These are phyloP conservation scores for Metschnikowia vanudenii DNA, from an alignment of 805 yeast genomes.

Conservation along the genomic window DNA sequence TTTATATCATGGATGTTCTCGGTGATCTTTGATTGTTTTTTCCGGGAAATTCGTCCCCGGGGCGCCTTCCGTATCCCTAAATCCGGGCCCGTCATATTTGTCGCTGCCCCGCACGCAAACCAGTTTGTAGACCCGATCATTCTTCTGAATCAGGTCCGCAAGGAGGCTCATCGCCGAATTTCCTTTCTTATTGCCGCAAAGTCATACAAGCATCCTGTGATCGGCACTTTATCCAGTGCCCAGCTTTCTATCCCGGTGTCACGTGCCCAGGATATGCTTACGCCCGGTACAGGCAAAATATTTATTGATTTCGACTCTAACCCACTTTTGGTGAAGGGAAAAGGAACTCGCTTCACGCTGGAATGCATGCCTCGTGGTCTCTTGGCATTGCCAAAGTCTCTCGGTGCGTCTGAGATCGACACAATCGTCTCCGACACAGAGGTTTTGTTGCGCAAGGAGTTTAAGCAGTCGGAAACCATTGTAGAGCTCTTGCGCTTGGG, in stretches of 20 bases:
- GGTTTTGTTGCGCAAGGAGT: constrained; percentile 65
- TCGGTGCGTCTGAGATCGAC: constrained; percentile 72
- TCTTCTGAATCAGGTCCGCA: constrained; percentile 75
- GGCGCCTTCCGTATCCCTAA: constrained; percentile 75
- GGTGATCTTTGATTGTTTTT: constrained; percentile 62
- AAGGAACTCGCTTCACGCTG: constrained; percentile 60
- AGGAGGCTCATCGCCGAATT: constrained; percentile 63
- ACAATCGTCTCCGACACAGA: constrained; percentile 72
- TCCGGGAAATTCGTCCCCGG: constrained; percentile 83
- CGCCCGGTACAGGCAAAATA: constrained; percentile 64
- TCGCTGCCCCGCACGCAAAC: constrained; percentile 97
- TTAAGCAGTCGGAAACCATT: constrained; percentile 50
- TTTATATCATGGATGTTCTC: constrained; percentile 49
- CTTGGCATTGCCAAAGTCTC: constrained; percentile 70
- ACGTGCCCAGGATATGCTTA: constrained; percentile 85
- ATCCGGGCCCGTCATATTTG: constrained; percentile 84
- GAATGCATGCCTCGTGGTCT: constrained; percentile 67
- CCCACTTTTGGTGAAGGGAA: constrained; percentile 58
- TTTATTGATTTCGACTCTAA: constrained; percentile 51
- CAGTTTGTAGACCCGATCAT: constrained; percentile 84
- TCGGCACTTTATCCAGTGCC: constrained; percentile 74
- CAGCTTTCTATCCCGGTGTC: constrained; percentile 87
- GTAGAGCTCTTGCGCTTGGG: constrained; percentile 48
- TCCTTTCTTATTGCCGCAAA: constrained; percentile 84
- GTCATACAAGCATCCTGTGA: constrained; percentile 60